Percentiles rank a stretch among this genome's conserved stretches.
Evolutionary conservation across 352 stramenopile species (phyloP).

Genomic region (Phytophthora colocasiae): DNA sequence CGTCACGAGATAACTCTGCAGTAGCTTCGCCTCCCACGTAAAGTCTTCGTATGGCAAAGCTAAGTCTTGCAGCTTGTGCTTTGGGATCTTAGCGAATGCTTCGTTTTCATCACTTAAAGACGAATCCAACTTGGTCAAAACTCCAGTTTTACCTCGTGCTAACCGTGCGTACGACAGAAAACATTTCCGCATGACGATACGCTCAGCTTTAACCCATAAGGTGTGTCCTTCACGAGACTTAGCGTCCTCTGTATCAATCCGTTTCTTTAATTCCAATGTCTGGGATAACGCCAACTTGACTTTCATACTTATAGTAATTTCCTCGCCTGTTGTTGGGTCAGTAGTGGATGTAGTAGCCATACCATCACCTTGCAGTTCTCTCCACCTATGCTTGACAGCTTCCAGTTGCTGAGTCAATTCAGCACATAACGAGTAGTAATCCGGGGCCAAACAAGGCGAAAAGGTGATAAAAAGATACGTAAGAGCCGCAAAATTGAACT

Average conservation of each 20-base stretch:
- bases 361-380: slow-evolving; percentile 52
- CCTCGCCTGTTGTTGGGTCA: slow-evolving; percentile 21
- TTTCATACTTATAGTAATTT: slow-evolving; percentile 50
- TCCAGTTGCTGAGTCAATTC: slow-evolving; percentile 67
- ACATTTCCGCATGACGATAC: slow-evolving; percentile 82
- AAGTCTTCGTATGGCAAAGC: slow-evolving; percentile 71
- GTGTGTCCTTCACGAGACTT: slow-evolving; percentile 70
- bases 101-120: slow-evolving; percentile 62
- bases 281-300: slow-evolving; percentile 80
- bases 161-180: slow-evolving; percentile 77
- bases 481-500: slow-evolving; percentile 81
- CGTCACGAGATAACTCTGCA: slow-evolving; percentile 74
- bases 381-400: slow-evolving; percentile 64
- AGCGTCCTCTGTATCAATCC: slow-evolving; percentile 62
- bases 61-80: slow-evolving; percentile 57
- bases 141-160: slow-evolving; percentile 65
- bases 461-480: slow-evolving; percentile 75
- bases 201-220: slow-evolving; percentile 72
- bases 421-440: slow-evolving; percentile 52
- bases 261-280: slow-evolving; percentile 76
- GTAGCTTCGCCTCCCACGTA: slow-evolving; percentile 71
- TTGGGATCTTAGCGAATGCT: slow-evolving; percentile 60
- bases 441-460: slow-evolving; percentile 62
- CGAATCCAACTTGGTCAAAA: slow-evolving; percentile 61
- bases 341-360: slow-evolving; percentile 4